Percentiles rank a stretch among this genome's conserved stretches.
These are phyloP conservation scores for Ustilago crameri DNA, from an alignment of 1,284 basidiomycete species.

Conservation along the genomic window DNA sequence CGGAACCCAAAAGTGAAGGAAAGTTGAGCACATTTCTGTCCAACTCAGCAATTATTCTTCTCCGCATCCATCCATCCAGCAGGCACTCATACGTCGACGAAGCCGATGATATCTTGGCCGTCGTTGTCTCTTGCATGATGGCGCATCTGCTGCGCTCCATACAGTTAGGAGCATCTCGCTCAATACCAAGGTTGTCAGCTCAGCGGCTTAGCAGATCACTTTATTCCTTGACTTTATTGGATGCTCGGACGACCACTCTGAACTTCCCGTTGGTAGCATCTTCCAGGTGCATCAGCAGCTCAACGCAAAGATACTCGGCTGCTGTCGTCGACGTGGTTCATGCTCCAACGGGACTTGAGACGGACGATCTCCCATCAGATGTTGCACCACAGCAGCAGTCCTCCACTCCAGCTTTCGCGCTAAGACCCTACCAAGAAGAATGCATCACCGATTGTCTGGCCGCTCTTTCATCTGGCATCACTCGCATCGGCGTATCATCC, in stretches of 20 bases:
- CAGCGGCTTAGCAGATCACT: background rate
- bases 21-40: no score
- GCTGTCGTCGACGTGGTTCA: no score
- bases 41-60: background rate
- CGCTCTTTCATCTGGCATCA: constrained; percentile 75
- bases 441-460: constrained; percentile 82
- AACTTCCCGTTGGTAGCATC: no score
- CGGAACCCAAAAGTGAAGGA: background rate
- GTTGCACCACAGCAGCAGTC: background rate
- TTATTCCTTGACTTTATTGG: background rate
- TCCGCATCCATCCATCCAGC: background rate
- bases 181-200: background rate
- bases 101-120: background rate
- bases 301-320: no score
- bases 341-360: no score
- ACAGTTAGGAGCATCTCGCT: background rate
- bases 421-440: constrained; percentile 85
- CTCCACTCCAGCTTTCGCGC: constrained; percentile 55
- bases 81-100: background rate
- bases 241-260: background rate
- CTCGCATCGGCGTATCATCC: constrained; percentile 88
- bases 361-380: no score
- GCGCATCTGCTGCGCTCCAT: background rate
- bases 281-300: no score
- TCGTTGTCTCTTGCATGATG: background rate